Base-by-base conservation (phyloP, 306 rosid genomes). In the Senna siamea region DNA sequence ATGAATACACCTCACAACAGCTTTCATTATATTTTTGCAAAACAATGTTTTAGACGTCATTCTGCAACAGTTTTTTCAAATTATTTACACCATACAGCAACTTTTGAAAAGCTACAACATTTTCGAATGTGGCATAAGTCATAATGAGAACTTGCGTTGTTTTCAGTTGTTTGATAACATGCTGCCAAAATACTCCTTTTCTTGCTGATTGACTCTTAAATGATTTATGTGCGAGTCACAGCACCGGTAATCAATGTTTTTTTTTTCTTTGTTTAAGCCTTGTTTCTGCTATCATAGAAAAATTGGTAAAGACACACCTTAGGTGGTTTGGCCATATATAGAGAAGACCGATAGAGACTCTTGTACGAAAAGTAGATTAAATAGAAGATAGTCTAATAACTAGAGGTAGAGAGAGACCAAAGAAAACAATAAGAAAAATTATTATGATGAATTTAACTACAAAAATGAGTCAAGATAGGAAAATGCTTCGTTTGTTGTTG, bases 121-220 rank as follows among this genome's bases (percentile, higher is more conserved):
- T 59, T 58, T 59, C 13, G 7, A 32, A 13, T 12, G 62, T 9
- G 47, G 47, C 47, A 10, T 73, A 34, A 22, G 22, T 7, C 50
- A 37, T 18, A 19, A 5, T 77, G 62, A 17, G 66, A 60, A 35
- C 44, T 0, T 14, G 23, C 44, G 15, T 59, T 0, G n/a, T 48
- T 48, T 32, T 34, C 23, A 32, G 66, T 19, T n/a, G 28, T 66
- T 66, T 50, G 47, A 71, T 76, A 72, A 34, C 34, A 19, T 40
- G 62, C 40, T 70, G 23, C 37, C 59, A 65, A 40, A 13, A 5
- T 11, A 23, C 22, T 56, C 35, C 32, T 59, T 15, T 66, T 73
- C 32, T 37, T 28, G 37, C 62, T 71, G 59, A 54, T 70, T 57
- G 66, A 40, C 19, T 10, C 7, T 20, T 20, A 5, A 3, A 20